A percentile compares a stretch with the other conserved stretches of the same genome.
Conservation (phyloP, 2,329 filamentous ascomycete genomes). For the Cryphonectria radicalis region DNA sequence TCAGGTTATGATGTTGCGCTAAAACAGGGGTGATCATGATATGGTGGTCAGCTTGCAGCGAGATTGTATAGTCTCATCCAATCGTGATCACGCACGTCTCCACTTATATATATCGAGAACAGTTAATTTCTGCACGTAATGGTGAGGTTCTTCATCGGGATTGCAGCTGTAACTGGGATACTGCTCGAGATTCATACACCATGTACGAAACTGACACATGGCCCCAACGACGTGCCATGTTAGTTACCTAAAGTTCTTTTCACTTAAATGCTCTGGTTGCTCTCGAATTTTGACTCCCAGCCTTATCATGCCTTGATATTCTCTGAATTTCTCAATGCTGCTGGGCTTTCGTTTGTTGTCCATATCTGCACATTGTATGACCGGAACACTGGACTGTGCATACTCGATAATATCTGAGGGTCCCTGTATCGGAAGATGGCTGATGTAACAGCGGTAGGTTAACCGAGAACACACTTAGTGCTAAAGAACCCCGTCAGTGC, state of each 20-base stretch:
- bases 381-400: neutral
- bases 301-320: neutral
- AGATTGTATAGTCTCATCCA: neutral
- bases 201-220: neutral
- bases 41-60: neutral
- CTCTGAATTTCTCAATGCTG: neutral
- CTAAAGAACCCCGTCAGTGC: neutral
- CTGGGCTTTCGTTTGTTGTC: neutral
- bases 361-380: neutral
- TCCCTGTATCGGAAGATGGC: conserved; percentile 1
- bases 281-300: neutral
- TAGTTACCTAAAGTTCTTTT: neutral
- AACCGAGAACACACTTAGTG: neutral
- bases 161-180: neutral
- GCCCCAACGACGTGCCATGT: neutral
- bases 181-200: neutral
- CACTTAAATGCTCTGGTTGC: neutral
- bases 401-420: neutral
- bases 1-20: neutral
- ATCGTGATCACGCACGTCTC: neutral
- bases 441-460: neutral
- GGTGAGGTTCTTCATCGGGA: neutral
- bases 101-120: neutral
- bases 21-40: neutral
- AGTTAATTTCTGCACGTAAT: neutral